Conservation (phyloP, 345 rosid genomes). For the Syzygium oleosum region DNA sequence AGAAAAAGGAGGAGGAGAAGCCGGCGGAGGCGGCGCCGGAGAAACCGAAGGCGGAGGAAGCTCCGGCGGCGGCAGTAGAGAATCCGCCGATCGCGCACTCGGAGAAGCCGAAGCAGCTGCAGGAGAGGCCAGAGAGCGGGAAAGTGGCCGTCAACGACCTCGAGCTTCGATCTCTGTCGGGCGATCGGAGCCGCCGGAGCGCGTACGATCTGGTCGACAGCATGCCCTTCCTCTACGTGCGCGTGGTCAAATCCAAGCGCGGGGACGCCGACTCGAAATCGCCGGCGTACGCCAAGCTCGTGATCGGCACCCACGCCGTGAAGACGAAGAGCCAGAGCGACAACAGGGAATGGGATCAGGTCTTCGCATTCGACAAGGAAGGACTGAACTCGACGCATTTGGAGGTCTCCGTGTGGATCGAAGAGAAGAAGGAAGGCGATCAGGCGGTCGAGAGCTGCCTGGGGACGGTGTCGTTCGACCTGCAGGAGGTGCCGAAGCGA, state of each 20-base stretch:
- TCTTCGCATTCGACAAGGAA: slow-evolving; percentile 80
- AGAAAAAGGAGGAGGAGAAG: slow-evolving; percentile 23
- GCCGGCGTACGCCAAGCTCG: slow-evolving; percentile 56
- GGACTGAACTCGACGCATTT: slow-evolving; percentile 58
- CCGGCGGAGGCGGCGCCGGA: slow-evolving; percentile 7
- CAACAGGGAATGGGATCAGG: slow-evolving; percentile 85
- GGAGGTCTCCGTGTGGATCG: slow-evolving; percentile 75
- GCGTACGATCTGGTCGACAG: slow-evolving; percentile 73
- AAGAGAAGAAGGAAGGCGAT: slow-evolving; percentile 54
- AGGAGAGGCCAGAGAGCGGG: slow-evolving; percentile 8
- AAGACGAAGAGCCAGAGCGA: slow-evolving; percentile 55
- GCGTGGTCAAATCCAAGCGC: slow-evolving; percentile 64
- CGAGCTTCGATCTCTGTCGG: slow-evolving; percentile 45
- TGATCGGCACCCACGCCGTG: slow-evolving; percentile 73
- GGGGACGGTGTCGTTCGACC: slow-evolving; percentile 87
- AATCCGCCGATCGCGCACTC: slow-evolving; percentile 39
- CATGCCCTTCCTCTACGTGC: slow-evolving; percentile 75
- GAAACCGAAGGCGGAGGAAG: slow-evolving; percentile 18
- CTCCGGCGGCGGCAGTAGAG: slow-evolving; percentile 23
- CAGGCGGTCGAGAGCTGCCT: slow-evolving; percentile 40
- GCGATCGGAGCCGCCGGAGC: slow-evolving; percentile 48
- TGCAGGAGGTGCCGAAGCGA: slow-evolving; percentile 80
- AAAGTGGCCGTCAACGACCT: slow-evolving; percentile 24
- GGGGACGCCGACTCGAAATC: slow-evolving; percentile 23
- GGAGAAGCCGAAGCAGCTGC: slow-evolving; percentile 23